Base-by-base conservation (phyloP, 768 basidiomycete genomes). In the Hygrophorus russula region DNA sequence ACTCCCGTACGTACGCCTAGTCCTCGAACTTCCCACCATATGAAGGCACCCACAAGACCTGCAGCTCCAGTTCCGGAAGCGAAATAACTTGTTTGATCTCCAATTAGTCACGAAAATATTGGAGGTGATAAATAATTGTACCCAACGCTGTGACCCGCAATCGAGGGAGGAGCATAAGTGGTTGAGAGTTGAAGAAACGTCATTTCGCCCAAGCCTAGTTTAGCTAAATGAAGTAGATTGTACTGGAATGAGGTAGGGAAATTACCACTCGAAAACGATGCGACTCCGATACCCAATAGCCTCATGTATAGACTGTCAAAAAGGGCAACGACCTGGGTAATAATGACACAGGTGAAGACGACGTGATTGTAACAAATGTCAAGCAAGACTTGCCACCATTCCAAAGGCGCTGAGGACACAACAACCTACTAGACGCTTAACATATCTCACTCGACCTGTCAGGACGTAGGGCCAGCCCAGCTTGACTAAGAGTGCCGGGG, bases 131-230 rank as follows among this genome's bases (percentile, higher is more conserved):
- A 17, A 27, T 9, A 0, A 4, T 51, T 74, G 30, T 55, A 84
- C 82, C 94, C 91, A 9, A 99, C 76, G 31, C 86, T 80, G 20
- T 78, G 80, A 1, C 86, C 85, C 5, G 77, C 80, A 32, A 82
- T 57, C n/a, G 79, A 74, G 1, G 71, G 66, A 1, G 80, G 81
- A 35, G 73, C 59, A 54, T 80, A 90, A 1, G 80, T 81, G 2
- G 85, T 89, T 0, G 89, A 92, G n/a, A 93, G 65, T 64, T 98
- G 94, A 1, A 98, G 66, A 58, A 90, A 97, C 0, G 93, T 96
- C 43, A 98, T 60, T 60, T 99, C 96, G 14, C 96, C 96, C 7
- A 99, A 67, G 7, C 94, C 87, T 88, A 46, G 19, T 19, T 44
- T n/a, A 13, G 34, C 2, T 39, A 34, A 28, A 38, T 36, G 47